phyloP scores from a whole-genome alignment of 345 rosid species.

The Populus ilicifolia region DNA sequence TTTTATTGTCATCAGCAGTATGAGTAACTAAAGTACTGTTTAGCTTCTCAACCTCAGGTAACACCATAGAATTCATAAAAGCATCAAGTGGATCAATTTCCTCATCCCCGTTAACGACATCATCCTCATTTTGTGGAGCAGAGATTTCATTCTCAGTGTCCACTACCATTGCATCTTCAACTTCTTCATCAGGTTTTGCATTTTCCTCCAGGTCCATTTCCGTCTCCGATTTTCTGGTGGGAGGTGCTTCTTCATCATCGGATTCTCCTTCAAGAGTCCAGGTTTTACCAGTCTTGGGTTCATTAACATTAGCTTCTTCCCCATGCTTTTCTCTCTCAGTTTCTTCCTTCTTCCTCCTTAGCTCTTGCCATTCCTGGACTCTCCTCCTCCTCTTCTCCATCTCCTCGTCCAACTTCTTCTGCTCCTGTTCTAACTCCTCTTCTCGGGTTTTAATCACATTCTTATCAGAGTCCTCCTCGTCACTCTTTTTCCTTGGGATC shows the following conservation, averaged over 20 bases:
- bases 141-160: slow-evolving; percentile 38
- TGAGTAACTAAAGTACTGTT: slow-evolving; percentile 38
- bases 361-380: slow-evolving; percentile 97
- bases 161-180: slow-evolving; percentile 48
- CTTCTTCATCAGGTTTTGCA: slow-evolving; percentile 34
- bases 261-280: slow-evolving; percentile 98
- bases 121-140: slow-evolving; percentile 36
- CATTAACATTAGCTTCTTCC: slow-evolving; percentile 41
- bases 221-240: slow-evolving; percentile 35
- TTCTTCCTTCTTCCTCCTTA: slow-evolving; percentile 84
- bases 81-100: slow-evolving; percentile 97
- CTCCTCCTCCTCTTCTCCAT: slow-evolving; percentile 86
- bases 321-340: slow-evolving; percentile 62
- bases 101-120: slow-evolving; percentile 48
- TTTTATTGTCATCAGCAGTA: slow-evolving; percentile 22
- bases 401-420: slow-evolving; percentile 73
- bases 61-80: slow-evolving; percentile 85
- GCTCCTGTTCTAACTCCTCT: slow-evolving; percentile 85
- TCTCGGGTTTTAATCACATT: slow-evolving; percentile 56
- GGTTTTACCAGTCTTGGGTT: slow-evolving; percentile 58
- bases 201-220: slow-evolving; percentile 60
- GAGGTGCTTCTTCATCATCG: slow-evolving; percentile 75
- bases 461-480: slow-evolving; percentile 52
- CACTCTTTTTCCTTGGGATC: slow-evolving; percentile 49
- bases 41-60: slow-evolving; percentile 88